Conservation (phyloP, 192 early-diverging fungal genomes). For the Anaeromyces robustus region DNA sequence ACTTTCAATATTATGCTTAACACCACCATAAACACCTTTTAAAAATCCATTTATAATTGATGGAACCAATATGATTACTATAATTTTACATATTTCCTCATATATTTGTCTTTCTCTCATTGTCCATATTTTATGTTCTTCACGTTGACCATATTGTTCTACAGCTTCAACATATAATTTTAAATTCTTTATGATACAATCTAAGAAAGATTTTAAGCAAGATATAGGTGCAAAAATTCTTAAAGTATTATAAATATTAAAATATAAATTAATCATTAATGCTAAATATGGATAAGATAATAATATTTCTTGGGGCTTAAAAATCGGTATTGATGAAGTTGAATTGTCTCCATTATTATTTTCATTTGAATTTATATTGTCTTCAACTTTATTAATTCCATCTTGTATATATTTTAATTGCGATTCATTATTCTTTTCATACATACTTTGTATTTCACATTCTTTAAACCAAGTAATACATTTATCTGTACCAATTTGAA, state of each 20-base stretch:
- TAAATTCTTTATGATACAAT: background rate
- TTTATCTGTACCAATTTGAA: slow-evolving; percentile 25
- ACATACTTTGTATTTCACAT: background rate
- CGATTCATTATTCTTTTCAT: background rate
- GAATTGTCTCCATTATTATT: background rate
- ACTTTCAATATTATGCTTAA: background rate
- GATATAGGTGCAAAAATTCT: background rate
- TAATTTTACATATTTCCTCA: background rate
- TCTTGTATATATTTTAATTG: background rate
- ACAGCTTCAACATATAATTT: background rate
- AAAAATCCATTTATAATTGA: background rate
- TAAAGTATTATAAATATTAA: background rate
- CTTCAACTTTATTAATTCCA: background rate
- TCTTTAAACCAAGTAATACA: slow-evolving; percentile 19
- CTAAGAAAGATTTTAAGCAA: background rate
- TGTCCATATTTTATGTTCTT: background rate
- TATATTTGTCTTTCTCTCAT: background rate
- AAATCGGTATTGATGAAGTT: background rate
- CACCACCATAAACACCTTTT: background rate
- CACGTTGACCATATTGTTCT: background rate
- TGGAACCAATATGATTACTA: background rate
- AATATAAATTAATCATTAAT: background rate
- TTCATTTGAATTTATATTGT: background rate
- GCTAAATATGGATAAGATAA: background rate
- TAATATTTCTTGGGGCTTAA: background rate